phyloP scores from a whole-genome alignment of 2,329 filamentous ascomycete genomes.

The Penicillium decumbens region DNA sequence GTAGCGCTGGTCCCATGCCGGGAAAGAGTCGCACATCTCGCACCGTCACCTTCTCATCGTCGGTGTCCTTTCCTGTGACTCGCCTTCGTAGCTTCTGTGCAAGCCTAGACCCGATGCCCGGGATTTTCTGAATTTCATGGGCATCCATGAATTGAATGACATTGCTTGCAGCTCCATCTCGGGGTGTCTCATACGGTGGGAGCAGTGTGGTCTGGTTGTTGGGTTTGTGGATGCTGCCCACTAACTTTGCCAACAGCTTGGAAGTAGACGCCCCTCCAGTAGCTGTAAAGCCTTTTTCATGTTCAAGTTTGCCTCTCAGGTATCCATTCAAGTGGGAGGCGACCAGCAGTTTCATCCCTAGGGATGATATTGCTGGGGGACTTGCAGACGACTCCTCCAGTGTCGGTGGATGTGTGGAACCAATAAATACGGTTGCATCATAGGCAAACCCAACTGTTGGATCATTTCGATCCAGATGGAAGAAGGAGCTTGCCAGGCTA shows the following conservation, averaged over 20 bases:
- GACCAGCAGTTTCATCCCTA: conserved; percentile 62
- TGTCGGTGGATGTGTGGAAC: conserved; percentile 53
- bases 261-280: conserved; percentile 84
- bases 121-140: conserved; percentile 73
- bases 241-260: conserved; percentile 81
- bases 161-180: conserved; percentile 41
- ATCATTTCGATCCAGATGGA: conserved; percentile 67
- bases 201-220: conserved; percentile 80
- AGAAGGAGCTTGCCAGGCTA: conserved; percentile 67
- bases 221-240: conserved; percentile 79
- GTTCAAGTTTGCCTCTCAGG: conserved; percentile 67
- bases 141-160: conserved; percentile 66
- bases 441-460: conserved; percentile 77
- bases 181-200: conserved; percentile 51
- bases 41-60: conserved; percentile 58
- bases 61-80: conserved; percentile 47
- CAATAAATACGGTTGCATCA: conserved; percentile 64
- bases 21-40: conserved; percentile 60
- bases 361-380: conserved; percentile 15
- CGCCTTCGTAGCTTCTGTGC: conserved; percentile 62
- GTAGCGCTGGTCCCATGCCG: conserved; percentile 57
- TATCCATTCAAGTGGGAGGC: conserved; percentile 77
- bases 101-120: conserved; percentile 80
- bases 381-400: conserved; percentile 16
- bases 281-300: conserved; percentile 75